Percentiles rank a stretch among this genome's conserved stretches.
Evolutionary conservation across 2,329 filamentous ascomycete species (phyloP).

Genomic region (Fusarium proliferatum): DNA sequence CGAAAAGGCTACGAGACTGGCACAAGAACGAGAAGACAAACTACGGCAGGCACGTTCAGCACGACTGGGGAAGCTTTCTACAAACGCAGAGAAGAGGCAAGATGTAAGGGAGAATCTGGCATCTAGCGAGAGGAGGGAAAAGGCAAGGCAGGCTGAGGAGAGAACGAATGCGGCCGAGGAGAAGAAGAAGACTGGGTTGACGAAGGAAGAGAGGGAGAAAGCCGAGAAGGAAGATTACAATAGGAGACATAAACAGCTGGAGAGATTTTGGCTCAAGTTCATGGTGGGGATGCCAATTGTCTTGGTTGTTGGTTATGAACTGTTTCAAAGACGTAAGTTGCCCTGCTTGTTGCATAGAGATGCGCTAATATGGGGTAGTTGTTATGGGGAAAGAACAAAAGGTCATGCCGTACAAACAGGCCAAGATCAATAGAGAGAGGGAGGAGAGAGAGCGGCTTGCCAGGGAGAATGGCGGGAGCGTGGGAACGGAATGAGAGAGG

Average conservation of each 20-base stretch:
- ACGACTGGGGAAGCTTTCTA: not conserved
- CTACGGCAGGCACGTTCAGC: constrained; percentile 13
- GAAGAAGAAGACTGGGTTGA: not conserved
- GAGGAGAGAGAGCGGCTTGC: not conserved
- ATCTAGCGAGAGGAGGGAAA: constrained; percentile 17
- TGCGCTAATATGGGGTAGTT: constrained; percentile 39
- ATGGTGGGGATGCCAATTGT: constrained; percentile 66
- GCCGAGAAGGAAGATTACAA: constrained; percentile 52
- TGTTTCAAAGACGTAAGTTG: constrained; percentile 62
- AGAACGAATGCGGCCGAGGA: not conserved
- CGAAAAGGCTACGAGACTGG: not conserved
- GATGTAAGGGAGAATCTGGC: not conserved
- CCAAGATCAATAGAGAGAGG: constrained; percentile 5
- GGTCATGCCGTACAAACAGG: constrained; percentile 20
- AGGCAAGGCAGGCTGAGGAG: constrained; percentile 12
- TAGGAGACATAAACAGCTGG: constrained; percentile 56
- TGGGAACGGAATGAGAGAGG: not conserved
- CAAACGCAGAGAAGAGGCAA: not conserved
- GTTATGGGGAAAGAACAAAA: constrained; percentile 48
- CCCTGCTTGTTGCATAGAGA: rapidly evolving
- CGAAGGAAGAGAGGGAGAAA: constrained; percentile 33
- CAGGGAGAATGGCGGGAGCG: not conserved
- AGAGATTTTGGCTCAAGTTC: constrained; percentile 57
- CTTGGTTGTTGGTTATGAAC: constrained; percentile 64
- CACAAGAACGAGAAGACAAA: not conserved